These are phyloP conservation scores for Aureobasidium pullulans DNA, from an alignment of 2,329 filamentous ascomycete species.

Conservation along the genomic window DNA sequence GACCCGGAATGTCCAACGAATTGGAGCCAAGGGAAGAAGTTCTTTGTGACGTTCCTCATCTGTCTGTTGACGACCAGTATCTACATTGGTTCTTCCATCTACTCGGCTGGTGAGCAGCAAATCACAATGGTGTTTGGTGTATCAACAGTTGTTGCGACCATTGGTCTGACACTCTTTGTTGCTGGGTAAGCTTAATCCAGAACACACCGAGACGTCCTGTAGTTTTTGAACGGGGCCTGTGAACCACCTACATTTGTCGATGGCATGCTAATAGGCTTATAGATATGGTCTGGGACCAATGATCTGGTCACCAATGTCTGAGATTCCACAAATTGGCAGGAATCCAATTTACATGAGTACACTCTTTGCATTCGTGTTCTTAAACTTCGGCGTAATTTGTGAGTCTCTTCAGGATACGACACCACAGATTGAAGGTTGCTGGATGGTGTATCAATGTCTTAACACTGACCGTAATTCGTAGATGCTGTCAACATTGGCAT, in stretches of 20 bases:
- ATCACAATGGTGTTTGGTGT: slow-evolving; percentile 40
- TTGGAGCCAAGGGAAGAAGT: slow-evolving; percentile 33
- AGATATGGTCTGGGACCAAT: slow-evolving; percentile 29
- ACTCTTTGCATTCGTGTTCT: slow-evolving; percentile 28
- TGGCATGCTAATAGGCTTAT: too few species aligned
- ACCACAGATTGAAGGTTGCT: too few species aligned
- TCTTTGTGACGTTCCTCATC: slow-evolving; percentile 39
- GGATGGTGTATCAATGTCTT: too few species aligned
- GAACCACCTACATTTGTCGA: not conserved
- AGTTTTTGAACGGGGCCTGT: too few species aligned
- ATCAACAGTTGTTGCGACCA: slow-evolving; percentile 35
- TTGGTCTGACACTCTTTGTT: slow-evolving; percentile 46
- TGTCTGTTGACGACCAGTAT: slow-evolving; percentile 44
- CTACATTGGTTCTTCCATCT: slow-evolving; percentile 47
- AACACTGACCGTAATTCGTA: slow-evolving; percentile 16
- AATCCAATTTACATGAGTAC: slow-evolving; percentile 45
- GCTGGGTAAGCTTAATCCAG: slow-evolving; percentile 34
- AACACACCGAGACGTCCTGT: not conserved
- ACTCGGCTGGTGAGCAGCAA: slow-evolving; percentile 36
- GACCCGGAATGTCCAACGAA: slow-evolving; percentile 36
- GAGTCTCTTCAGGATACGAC: slow-evolving; percentile 14
- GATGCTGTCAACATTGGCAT: slow-evolving; percentile 40
- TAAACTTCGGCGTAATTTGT: slow-evolving; percentile 27
- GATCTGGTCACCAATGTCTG: slow-evolving; percentile 37
- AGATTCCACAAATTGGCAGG: slow-evolving; percentile 44